These are phyloP conservation scores for Anacardium occidentale DNA, from an alignment of 345 rosid genomes.

Conservation along the genomic window DNA sequence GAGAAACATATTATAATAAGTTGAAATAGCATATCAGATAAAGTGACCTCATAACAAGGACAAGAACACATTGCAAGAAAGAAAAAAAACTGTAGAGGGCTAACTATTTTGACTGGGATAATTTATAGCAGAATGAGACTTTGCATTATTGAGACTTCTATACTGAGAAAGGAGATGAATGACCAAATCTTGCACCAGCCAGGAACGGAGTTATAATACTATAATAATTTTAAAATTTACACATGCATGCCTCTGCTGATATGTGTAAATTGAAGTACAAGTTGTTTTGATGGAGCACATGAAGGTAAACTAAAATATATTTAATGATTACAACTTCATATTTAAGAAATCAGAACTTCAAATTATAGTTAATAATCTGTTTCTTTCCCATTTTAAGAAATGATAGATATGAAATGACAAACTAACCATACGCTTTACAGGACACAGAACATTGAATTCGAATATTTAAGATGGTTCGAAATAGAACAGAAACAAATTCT, in stretches of 20 bases:
- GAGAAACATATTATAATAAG: not conserved
- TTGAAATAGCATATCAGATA: not conserved
- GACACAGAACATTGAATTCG: too few relatives aligned
- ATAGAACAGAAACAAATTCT: too few relatives aligned
- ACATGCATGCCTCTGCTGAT: too few relatives aligned
- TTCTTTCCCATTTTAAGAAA: too few relatives aligned
- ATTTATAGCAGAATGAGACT: slow-evolving; percentile 19
- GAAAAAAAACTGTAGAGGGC: slow-evolving; percentile 2
- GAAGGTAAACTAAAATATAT: slow-evolving; percentile 13
- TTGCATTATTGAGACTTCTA: too few relatives aligned
- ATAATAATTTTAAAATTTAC: too few relatives aligned
- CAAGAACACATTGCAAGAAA: not conserved
- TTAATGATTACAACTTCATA: not conserved
- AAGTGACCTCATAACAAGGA: not conserved
- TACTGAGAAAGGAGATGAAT: slow-evolving; percentile 5
- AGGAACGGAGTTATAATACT: not conserved
- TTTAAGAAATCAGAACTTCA: not conserved
- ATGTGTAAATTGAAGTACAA: too few relatives aligned
- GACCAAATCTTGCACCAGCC: not conserved
- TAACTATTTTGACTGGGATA: not conserved
- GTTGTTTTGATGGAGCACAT: too few relatives aligned
- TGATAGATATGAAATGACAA: not conserved
- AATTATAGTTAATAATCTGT: not conserved
- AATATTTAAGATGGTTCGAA: too few relatives aligned
- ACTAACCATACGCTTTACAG: too few relatives aligned